These are phyloP conservation scores for Kalanchoe fedtschenkoi DNA, from an alignment of 164 flowering plant genomes.

Conservation along the genomic window DNA sequence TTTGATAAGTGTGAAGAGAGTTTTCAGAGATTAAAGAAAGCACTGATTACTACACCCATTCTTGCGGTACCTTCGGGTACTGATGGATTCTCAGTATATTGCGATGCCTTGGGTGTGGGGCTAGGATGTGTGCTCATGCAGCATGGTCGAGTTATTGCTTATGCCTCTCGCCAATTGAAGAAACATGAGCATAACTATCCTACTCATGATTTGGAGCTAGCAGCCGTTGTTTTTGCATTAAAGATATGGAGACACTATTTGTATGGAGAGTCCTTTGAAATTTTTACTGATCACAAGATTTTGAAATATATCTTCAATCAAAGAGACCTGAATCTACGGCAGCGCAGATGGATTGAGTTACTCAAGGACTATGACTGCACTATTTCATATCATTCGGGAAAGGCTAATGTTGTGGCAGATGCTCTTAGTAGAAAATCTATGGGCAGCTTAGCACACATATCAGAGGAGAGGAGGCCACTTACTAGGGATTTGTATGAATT, in stretches of 20 bases:
- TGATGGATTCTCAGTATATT: too few relatives aligned
- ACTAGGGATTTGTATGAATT: background rate
- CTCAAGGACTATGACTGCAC: background rate
- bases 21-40: too few relatives aligned
- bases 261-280: slow-evolving; percentile 1
- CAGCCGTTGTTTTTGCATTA: too few relatives aligned
- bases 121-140: too few relatives aligned
- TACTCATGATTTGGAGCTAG: slow-evolving; percentile 7
- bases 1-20: too few relatives aligned
- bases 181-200: slow-evolving; percentile 1
- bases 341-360: background rate
- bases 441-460: background rate
- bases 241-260: too few relatives aligned
- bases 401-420: slow-evolving; percentile 14
- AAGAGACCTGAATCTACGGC: slow-evolving; percentile 5
- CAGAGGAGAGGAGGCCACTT: background rate
- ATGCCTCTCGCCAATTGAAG: slow-evolving; percentile 12
- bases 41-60: too few relatives aligned
- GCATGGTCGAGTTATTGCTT: too few relatives aligned
- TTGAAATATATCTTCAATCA: slow-evolving; percentile 7
- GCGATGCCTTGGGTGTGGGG: too few relatives aligned
- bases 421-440: slow-evolving; percentile 10
- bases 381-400: background rate
- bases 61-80: too few relatives aligned
- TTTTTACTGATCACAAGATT: slow-evolving; percentile 10